Conservation (phyloP, 805 yeast genomes). For the Metschnikowia hibisci region DNA sequence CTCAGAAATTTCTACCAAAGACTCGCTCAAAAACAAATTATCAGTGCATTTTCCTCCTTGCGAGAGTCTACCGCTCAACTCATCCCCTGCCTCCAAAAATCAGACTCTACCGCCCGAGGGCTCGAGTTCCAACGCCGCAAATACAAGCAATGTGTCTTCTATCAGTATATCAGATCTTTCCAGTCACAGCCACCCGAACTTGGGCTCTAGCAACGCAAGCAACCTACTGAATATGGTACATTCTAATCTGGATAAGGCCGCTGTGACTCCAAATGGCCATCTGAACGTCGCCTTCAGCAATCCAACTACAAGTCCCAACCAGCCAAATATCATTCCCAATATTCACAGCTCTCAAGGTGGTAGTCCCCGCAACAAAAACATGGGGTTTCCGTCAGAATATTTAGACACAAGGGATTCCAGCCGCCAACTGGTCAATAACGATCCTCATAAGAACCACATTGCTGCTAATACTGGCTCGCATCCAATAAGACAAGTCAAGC, state of each 20-base stretch:
- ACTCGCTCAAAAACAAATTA: slow-evolving; percentile 26
- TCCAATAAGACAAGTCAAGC: slow-evolving; percentile 8
- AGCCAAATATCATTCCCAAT: not conserved
- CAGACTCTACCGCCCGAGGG: slow-evolving; percentile 1
- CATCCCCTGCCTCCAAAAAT: slow-evolving; percentile 2
- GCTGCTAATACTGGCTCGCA: not conserved
- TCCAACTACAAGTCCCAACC: not conserved
- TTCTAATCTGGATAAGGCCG: too few species aligned
- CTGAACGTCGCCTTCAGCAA: too few species aligned
- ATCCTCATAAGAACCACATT: not conserved
- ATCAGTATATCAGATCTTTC: not conserved
- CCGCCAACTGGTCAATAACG: not conserved
- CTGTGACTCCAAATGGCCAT: too few species aligned
- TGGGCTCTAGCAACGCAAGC: slow-evolving; percentile 2
- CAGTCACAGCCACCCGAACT: slow-evolving; percentile 1
- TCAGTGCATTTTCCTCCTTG: slow-evolving; percentile 28
- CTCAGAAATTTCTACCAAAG: slow-evolving; percentile 15
- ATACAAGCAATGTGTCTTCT: slow-evolving; percentile 1
- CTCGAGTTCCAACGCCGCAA: not conserved
- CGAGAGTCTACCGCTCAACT: not conserved
- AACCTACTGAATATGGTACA: too few species aligned
- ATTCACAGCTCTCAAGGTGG: not conserved
- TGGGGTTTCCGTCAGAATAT: not conserved
- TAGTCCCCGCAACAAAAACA: not conserved
- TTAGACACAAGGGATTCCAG: not conserved